Evolutionary conservation across 805 yeast species (phyloP), one percentile per base, ranked within the genome.

Genomic region (Ogataea dorogensis): DNA sequence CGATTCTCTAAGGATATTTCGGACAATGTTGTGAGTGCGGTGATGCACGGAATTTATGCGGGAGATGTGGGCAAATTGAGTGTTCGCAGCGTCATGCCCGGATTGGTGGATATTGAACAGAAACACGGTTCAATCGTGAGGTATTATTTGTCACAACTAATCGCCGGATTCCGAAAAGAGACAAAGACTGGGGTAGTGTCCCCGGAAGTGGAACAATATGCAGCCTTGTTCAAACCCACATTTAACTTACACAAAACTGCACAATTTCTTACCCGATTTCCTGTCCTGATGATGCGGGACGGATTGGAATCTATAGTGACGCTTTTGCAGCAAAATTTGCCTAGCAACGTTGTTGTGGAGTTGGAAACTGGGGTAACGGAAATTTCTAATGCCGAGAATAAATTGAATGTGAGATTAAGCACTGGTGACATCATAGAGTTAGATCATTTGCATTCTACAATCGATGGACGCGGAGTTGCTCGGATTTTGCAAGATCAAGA

Each of bases 41-140:
- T 88, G 4, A 67, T 83, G 56, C 87, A 88, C 53, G 98, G 98
- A 0, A 79, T 93, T 1, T 91, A 88, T 58, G 96, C 95, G 1
- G 93, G 86, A n/a, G 95, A 89, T 58, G 69, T 78, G 2, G 51
- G 68, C 5, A 65, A 73, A 38, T 59, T 91, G 31, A 84, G 95
- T 64, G 77, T 82, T 0, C 62, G 73, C 14, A 68, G 83, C 4
- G 68, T 86, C 0, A 54, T 86, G 43, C 78, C 80, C 3, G 50
- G 59, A 7, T 50, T 86, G 47, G 76, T 70, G 30, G 64, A 73
- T 9, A 58, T 79, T 29, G 96, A 88, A 53, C 53, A 62, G 18
- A 59, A 72, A 5, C 63, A 74, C 53, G 86, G 88, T 0, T 79
- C 87, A 0, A 55, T 84, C 2, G 45, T 79, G 0, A 67, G 63